These are phyloP conservation scores for Aureobasidium pullulans DNA, from an alignment of 2,329 filamentous ascomycete genomes.

Conservation along the genomic window DNA sequence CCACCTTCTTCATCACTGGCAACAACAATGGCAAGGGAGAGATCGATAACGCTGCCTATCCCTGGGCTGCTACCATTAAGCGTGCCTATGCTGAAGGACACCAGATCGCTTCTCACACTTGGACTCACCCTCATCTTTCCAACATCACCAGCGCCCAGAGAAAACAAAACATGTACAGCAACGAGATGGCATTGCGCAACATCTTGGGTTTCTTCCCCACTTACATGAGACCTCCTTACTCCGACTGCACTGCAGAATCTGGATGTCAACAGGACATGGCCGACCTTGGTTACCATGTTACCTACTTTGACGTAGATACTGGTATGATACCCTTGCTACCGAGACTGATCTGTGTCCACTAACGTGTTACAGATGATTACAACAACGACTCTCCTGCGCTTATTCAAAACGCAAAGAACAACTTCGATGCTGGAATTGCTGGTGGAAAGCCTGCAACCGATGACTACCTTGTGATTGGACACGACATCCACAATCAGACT, in stretches of 20 bases:
- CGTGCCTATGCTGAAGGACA: slow-evolving; percentile 50
- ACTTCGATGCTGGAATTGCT: slow-evolving; percentile 42
- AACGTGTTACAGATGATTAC: slow-evolving; percentile 40
- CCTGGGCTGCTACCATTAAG: slow-evolving; percentile 46
- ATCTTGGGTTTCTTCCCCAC: slow-evolving; percentile 50
- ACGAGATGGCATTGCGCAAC: slow-evolving; percentile 50
- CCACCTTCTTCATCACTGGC: slow-evolving; percentile 87
- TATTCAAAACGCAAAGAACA: slow-evolving; percentile 48
- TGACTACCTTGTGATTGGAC: slow-evolving; percentile 47
- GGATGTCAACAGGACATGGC: slow-evolving; percentile 35
- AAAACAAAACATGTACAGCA: slow-evolving; percentile 44
- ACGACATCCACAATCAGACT: slow-evolving; percentile 42
- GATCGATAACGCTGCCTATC: slow-evolving; percentile 44
- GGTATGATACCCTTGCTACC: slow-evolving; percentile 23
- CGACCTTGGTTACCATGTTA: slow-evolving; percentile 51
- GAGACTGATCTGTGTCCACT: not conserved
- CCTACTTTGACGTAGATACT: slow-evolving; percentile 55
- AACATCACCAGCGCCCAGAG: slow-evolving; percentile 37
- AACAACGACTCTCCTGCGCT: slow-evolving; percentile 42
- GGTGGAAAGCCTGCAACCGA: slow-evolving; percentile 17
- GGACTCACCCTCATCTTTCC: slow-evolving; percentile 45
- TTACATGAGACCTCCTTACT: slow-evolving; percentile 46
- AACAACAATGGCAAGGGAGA: slow-evolving; percentile 40
- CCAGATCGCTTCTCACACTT: slow-evolving; percentile 54
- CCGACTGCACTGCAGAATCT: slow-evolving; percentile 36